Evolutionary conservation across 495 filamentous ascomycete genomes (phyloP).

Genomic region (Penicillium fimorum): DNA sequence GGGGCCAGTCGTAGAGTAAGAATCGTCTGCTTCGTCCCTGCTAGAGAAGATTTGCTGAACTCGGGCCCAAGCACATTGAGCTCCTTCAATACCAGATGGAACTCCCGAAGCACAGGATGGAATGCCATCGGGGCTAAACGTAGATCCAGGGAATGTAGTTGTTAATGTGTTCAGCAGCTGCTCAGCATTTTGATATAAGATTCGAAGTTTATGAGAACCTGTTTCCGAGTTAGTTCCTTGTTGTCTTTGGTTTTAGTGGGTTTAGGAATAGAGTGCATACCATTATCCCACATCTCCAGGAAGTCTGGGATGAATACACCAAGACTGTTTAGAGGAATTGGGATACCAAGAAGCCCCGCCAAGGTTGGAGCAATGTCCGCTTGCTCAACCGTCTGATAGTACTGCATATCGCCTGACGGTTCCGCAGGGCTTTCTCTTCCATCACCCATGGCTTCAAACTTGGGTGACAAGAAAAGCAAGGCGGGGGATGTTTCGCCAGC

Average conservation of each 20-base stretch:
- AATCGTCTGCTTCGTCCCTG: conserved; percentile 3
- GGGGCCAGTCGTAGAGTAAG: conserved; percentile 19
- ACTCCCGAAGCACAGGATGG: conserved; percentile 41
- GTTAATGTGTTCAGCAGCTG: conserved; percentile 75
- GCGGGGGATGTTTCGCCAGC: conserved; percentile 92
- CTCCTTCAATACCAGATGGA: conserved; percentile 51
- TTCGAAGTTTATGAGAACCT: conserved; percentile 55
- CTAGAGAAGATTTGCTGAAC: conserved; percentile 23
- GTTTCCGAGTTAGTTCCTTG: neutral
- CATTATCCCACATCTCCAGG: conserved; percentile 67
- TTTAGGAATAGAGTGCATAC: conserved; percentile 30
- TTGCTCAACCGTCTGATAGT: conserved; percentile 82
- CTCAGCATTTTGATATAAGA: conserved; percentile 70
- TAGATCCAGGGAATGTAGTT: conserved; percentile 60
- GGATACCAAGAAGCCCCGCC: conserved; percentile 82
- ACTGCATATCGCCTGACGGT: conserved; percentile 60
- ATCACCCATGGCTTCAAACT: conserved; percentile 55
- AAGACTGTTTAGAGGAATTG: conserved; percentile 87
- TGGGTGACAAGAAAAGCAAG: conserved; percentile 87
- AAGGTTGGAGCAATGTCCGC: conserved; percentile 89
- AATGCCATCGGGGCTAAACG: conserved; percentile 43
- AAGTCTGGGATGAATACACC: conserved; percentile 83
- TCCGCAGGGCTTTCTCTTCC: conserved; percentile 42
- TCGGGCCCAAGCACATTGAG: conserved; percentile 65
- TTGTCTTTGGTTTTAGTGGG: neutral